phyloP scores from a whole-genome alignment of 768 basidiomycete genomes.

The Psilocybe cubensis region DNA sequence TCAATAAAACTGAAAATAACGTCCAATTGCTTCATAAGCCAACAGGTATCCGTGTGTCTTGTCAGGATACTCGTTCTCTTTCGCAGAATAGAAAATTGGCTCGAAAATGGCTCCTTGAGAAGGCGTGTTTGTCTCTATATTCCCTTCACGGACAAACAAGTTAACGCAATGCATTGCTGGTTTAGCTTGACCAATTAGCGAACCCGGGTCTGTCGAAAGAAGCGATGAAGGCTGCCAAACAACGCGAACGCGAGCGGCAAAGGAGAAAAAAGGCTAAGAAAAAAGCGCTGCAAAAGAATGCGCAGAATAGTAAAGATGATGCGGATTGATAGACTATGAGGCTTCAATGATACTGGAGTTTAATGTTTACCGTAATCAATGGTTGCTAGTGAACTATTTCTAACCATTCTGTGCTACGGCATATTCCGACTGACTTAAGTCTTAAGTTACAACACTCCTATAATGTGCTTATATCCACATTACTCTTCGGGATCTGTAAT shows the following conservation, averaged over 20 bases:
- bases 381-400: too few species aligned
- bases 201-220: constrained; percentile 82
- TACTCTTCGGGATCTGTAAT: neutral
- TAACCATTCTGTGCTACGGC: constrained; percentile 9
- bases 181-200: constrained; percentile 67
- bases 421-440: constrained; percentile 19
- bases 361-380: too few species aligned
- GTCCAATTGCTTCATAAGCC: constrained; percentile 91
- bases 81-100: constrained; percentile 80
- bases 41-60: constrained; percentile 83
- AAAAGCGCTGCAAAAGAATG: constrained; percentile 44
- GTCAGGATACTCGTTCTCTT: constrained; percentile 89
- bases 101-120: constrained; percentile 72
- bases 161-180: constrained; percentile 22
- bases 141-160: constrained; percentile 2
- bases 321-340: neutral
- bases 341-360: too few species aligned
- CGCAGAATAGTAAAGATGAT: constrained; percentile 16
- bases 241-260: constrained; percentile 75
- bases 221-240: constrained; percentile 69
- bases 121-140: constrained; percentile 53
- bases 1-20: constrained; percentile 93
- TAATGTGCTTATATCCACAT: neutral
- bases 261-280: constrained; percentile 81
- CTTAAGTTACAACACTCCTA: neutral